Conservation (phyloP, 805 yeast species). For the Debaryomyces prosopidis region DNA sequence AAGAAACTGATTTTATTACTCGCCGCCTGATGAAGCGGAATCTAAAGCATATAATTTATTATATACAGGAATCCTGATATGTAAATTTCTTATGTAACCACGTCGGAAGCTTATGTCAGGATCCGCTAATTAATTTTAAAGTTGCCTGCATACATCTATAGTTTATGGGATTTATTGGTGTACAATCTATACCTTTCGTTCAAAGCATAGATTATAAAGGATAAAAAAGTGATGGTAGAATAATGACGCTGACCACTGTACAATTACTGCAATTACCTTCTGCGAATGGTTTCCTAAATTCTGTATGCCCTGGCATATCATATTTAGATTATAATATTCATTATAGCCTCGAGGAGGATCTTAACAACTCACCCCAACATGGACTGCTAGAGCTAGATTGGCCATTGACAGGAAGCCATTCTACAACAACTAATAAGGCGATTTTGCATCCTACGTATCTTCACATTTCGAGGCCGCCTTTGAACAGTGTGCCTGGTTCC, state of each 20-base stretch:
- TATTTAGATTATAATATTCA: constrained; percentile 35
- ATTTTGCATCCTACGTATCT: constrained; percentile 26
- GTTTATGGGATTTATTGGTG: too few relatives aligned
- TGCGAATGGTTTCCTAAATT: constrained; percentile 27
- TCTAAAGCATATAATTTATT: not conserved
- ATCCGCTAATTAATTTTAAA: too few relatives aligned
- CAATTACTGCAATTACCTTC: constrained; percentile 25
- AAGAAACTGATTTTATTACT: not conserved
- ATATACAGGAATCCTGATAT: not conserved
- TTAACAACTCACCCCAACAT: not conserved
- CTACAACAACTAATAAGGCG: constrained; percentile 13
- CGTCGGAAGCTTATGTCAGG: too few relatives aligned
- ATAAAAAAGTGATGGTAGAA: not conserved
- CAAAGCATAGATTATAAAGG: not conserved
- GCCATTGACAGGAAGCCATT: constrained; percentile 22
- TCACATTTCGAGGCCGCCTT: constrained; percentile 39
- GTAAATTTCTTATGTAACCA: not conserved
- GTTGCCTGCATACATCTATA: too few relatives aligned
- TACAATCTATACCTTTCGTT: too few relatives aligned
- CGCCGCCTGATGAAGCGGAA: not conserved
- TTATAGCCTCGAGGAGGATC: constrained; percentile 20
- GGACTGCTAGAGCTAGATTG: constrained; percentile 14
- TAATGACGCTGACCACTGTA: constrained; percentile 25
- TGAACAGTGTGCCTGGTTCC: constrained; percentile 19
- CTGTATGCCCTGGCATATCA: constrained; percentile 39